Evolutionary conservation across 2,329 filamentous ascomycete species (phyloP), one percentile per base, ranked within the genome.

Genomic region (Tolypocladium cylindrosporum): DNA sequence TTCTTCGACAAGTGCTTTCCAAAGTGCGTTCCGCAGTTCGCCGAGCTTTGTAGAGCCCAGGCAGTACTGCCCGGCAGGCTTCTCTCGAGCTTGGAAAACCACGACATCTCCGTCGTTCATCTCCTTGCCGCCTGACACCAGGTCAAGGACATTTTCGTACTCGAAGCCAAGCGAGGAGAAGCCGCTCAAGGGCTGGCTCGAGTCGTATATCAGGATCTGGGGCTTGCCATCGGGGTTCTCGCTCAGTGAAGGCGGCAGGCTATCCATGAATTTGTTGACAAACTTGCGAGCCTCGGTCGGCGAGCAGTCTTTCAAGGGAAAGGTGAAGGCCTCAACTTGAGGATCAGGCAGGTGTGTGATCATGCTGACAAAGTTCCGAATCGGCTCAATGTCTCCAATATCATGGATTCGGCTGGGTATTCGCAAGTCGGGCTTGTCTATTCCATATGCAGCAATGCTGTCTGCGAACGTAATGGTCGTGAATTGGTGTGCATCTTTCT

Each of bases 341-440:
- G 91, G 90, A 8, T 87, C 71, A 2, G 81, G 66, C 0, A 95
- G 72, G 1, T 83, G 77, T 0, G 87, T 88, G 57, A 97, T 89
- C 79, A 91, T 96, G 65, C 79, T 75, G 48, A 89, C 78, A 14
- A 96, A 86, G 58, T 87, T 9, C 84, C 80, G 5, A 89, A 68
- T 69, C 1, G 67, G 64, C 1, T 69, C 75, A 58, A 88, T 72
- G 61, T 87, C 74, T 24, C 87, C 84, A 43, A 96, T 77, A 1
- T 77, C 56, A 75, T 77, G 60, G 13, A 95, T 90, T 66, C 82
- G 74, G 34, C 85, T 86, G 1, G 83, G 82, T 42, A 92, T 87
- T 21, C 94, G 84, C 11, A 93, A 75, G 68, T 99, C 94, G 4
- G 94, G 94, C 71, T 99, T 99, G 72, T 99, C 94, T 5, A 85